A percentile compares a stretch with the other conserved stretches of the same genome.
These are phyloP conservation scores for Vanrija sp. DNA, from an alignment of 1,284 basidiomycete genomes.

Conservation along the genomic window DNA sequence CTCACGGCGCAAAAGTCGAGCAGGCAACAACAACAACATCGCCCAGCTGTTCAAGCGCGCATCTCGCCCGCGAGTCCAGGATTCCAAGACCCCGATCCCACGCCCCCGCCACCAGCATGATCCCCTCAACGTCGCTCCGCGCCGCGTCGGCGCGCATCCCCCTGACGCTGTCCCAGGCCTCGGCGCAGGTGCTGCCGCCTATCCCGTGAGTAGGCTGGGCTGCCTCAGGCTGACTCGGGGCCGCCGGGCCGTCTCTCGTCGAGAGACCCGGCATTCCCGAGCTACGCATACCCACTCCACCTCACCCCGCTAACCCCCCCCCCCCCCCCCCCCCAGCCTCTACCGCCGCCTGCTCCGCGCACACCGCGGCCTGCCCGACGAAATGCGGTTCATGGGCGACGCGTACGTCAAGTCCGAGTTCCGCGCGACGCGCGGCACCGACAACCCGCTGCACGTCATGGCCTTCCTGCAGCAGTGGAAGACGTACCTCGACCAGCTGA, in stretches of 20 bases:
- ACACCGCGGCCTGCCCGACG: conserved; percentile 67
- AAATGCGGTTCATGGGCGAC: conserved; percentile 84
- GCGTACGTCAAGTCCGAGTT: conserved; percentile 87
- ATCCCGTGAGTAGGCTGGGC: conserved; percentile 59
- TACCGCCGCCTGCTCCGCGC: conserved; percentile 75
- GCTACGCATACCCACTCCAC: not conserved
- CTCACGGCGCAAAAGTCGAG: not conserved
- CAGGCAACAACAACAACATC: not conserved
- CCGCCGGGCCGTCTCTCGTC: too few species aligned
- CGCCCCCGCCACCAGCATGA: conserved; percentile 47
- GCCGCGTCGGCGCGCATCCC: conserved; percentile 60
- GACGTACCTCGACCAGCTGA: conserved; percentile 71
- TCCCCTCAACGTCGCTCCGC: conserved; percentile 48
- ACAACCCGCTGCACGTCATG: conserved; percentile 83
- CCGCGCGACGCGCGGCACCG: conserved; percentile 67
- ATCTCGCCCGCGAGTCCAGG: not conserved
- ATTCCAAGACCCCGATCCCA: conserved; percentile 18
- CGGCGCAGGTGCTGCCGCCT: conserved; percentile 71
- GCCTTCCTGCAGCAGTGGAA: conserved; percentile 94
- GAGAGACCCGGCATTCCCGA: not conserved
- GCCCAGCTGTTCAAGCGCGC: too few species aligned
- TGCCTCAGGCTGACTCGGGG: not conserved
- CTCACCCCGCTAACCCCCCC: not conserved
- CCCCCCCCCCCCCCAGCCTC: conserved; percentile 53
- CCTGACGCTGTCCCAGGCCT: conserved; percentile 57